Evolutionary conservation across 257 asterid species (phyloP), one percentile per base, ranked within the genome.

Genomic region (Solanum piurae): DNA sequence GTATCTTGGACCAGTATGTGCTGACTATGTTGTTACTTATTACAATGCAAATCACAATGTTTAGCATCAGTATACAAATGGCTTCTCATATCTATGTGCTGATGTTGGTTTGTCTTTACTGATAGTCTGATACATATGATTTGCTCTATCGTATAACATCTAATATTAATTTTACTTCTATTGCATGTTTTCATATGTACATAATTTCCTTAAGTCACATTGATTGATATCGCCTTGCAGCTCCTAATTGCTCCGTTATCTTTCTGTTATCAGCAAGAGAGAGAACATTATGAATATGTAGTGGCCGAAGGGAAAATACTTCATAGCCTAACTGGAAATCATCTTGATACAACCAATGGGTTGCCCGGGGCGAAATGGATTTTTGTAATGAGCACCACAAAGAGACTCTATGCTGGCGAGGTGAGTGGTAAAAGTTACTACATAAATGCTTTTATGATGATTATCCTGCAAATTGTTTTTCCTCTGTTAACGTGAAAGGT

Each of bases 1-100:
- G 89, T 97, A 97, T 91, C 98, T 97, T 88, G 99, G 98, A 86
- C 99, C 98, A 1, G 99, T 97, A 94, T 8, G 98, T 93, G 87
- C 84, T 74, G 88, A 83, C 86, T 82, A 75, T 49, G 58, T 18
- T 71, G 75, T 90, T 75, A 34, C 11, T 21, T 10, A 62, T 25
- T 25, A 25, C 42, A 14, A 68, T 62, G 64, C 44, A 36, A 25
- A 64, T 84, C 79, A n/a, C 5, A 2, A 66, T 44, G 46, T 29
- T 86, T 68, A 86, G 44, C 44, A 44, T 71, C 83, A 62, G 18
- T 38, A 29, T 21, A 69, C n/a, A 46, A 46, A 31, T 49, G 34
- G 72, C 68, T 27, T 46, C 49, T 58, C 36, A 71, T 46, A 44
- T 38, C 34, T 7, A 31, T 69, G 34, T 33, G 27, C 66, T 8